Evolutionary conservation across 1,284 basidiomycete species (phyloP), one percentile per base, ranked within the genome.

Genomic region (Filobasidium uniguttulatum): DNA sequence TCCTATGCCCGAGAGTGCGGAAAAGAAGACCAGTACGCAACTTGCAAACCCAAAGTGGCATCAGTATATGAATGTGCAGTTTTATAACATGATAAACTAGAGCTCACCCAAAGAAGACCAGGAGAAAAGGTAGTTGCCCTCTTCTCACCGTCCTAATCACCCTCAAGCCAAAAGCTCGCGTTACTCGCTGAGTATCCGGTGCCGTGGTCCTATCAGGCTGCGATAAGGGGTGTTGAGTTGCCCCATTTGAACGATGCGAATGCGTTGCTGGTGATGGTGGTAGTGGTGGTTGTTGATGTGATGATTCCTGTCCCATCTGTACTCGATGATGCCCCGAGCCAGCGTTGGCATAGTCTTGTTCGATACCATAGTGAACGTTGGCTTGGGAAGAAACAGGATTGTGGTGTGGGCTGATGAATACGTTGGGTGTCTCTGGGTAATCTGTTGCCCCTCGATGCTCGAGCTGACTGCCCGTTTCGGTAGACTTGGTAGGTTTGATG

Each of bases 11-110:
- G 64, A 60, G 12, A 70, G 57, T 1, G 68, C 67, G 6, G 64
- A 61, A 51, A 69, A 64, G 60, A 70, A 70, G 43, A 67, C 54
- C 43, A 65, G 56, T 19, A 64, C 57, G 53, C 64, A 67, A 41
- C 68, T 70, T 56, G 17, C n/a, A 44, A 23, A 26, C 14, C n/a
- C 7, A 20, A 17, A 28, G 34, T 33, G 20, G 19, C 22, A 9
- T 6, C 17, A 25, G 10, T 17, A 28, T 38, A 14, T 20, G 28
- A 17, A 23, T 15, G 28, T 17, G n/a, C 20, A 19, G 33, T 22
- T 17, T 10, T 3, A 29, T 14, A 4, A 22, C 14, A 8, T 3
- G 26, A 20, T 9, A 34, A 17, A 30, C 43, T 1, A 34, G 28
- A n/a, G 51, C 49, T 35, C 20, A 54, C 53, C 20, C 31, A 25